Evolutionary conservation across 202 grass and related monocot species (phyloP).

Genomic region (Alloteropsis angusta): DNA sequence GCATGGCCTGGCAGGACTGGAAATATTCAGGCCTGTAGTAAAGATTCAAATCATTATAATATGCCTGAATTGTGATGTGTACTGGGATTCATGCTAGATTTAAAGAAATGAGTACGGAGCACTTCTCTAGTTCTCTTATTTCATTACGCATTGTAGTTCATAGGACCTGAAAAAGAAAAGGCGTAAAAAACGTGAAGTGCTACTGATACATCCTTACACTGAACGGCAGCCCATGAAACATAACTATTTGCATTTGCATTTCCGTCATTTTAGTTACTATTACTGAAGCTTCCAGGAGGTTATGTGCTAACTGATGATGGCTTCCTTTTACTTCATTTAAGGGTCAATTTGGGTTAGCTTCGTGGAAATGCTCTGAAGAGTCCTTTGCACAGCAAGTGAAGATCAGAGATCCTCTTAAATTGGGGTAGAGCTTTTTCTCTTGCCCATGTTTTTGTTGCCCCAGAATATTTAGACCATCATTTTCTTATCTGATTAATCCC

Average conservation of each 20-base stretch:
- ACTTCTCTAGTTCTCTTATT: not conserved
- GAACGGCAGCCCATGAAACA: not conserved
- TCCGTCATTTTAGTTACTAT: not conserved
- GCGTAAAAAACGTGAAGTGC: not conserved
- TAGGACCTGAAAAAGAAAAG: not conserved
- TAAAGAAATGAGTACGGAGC: not conserved
- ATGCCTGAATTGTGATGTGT: not conserved
- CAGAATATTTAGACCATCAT: slow-evolving; percentile 12
- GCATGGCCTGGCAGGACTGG: not conserved
- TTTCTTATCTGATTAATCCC: slow-evolving; percentile 9
- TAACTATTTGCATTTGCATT: not conserved
- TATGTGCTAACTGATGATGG: not conserved
- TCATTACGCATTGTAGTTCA: not conserved
- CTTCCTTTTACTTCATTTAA: slow-evolving; percentile 11
- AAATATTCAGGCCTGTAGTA: not conserved
- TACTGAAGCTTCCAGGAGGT: not conserved
- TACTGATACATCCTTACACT: slow-evolving; percentile 5
- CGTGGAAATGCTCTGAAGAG: slow-evolving; percentile 98
- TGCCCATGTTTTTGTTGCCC: not conserved
- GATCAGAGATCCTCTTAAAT: slow-evolving; percentile 87
- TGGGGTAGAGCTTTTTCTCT: slow-evolving; percentile 44
- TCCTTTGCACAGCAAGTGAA: slow-evolving; percentile 92
- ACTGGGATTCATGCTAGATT: not conserved
- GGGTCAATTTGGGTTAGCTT: slow-evolving; percentile 56
- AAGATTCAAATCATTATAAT: not conserved